Evolutionary conservation across 2,329 filamentous ascomycete species (phyloP).

Genomic region (Epichloe brachyelytri): DNA sequence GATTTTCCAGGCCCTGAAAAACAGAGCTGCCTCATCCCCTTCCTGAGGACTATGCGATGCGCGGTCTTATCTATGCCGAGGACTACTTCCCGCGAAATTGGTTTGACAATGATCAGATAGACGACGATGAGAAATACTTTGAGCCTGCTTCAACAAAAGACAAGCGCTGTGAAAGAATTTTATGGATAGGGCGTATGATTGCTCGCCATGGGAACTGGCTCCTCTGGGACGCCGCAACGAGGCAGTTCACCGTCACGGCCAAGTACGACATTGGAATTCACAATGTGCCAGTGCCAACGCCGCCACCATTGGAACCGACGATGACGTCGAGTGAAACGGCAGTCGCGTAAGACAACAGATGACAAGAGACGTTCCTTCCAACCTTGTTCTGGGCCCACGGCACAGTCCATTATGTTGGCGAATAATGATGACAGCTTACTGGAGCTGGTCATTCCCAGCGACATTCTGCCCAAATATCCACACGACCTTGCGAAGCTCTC

Average conservation of each 20-base stretch:
- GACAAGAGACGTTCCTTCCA: neutral
- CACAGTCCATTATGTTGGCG: neutral
- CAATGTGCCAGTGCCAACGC: neutral
- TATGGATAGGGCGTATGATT: slow-evolving; percentile 43
- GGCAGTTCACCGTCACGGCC: slow-evolving; percentile 21
- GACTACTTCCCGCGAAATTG: slow-evolving; percentile 45
- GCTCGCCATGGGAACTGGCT: slow-evolving; percentile 28
- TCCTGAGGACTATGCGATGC: slow-evolving; percentile 55
- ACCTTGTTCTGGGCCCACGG: neutral
- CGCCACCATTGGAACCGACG: neutral
- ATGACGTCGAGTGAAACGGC: neutral
- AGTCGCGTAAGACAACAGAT: neutral
- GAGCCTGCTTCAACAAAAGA: slow-evolving; percentile 46
- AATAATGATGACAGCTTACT: too few species aligned
- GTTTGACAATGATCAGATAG: slow-evolving; percentile 44
- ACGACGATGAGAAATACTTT: slow-evolving; percentile 55
- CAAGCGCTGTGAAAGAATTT: slow-evolving; percentile 43
- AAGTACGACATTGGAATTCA: neutral
- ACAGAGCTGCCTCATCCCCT: slow-evolving; percentile 39
- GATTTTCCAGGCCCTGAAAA: slow-evolving; percentile 34
- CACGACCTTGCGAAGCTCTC: too few species aligned
- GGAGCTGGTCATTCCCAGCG: too few species aligned
- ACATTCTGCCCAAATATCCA: too few species aligned
- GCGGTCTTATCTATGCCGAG: slow-evolving; percentile 48
- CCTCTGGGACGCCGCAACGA: slow-evolving; percentile 24